These are phyloP conservation scores for Candida sithepensis DNA, from an alignment of 805 yeast species.

Conservation along the genomic window DNA sequence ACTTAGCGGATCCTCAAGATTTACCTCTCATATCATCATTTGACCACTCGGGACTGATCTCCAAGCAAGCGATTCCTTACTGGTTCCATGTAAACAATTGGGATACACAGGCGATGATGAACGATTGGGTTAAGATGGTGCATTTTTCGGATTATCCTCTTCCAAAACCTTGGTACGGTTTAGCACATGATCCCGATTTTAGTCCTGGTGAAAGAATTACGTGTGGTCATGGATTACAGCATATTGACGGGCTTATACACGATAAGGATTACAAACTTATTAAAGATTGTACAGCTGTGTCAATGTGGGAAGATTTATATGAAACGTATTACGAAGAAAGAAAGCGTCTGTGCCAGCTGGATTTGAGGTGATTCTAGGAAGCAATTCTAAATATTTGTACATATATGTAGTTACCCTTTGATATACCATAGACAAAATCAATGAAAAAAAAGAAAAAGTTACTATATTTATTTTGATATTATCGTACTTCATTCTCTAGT, in stretches of 20 bases:
- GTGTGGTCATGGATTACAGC: conserved; percentile 9
- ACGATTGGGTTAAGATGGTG: conserved; percentile 37
- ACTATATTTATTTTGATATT: too few relatives aligned
- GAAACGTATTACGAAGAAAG: conserved; percentile 17
- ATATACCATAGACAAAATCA: too few relatives aligned
- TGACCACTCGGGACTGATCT: conserved; percentile 4
- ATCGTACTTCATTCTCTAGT: too few relatives aligned
- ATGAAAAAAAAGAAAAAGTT: not conserved
- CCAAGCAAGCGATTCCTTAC: conserved; percentile 18
- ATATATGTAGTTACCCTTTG: not conserved
- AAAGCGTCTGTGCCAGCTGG: conserved; percentile 10
- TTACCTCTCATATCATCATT: conserved; percentile 25
- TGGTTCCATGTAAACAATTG: conserved; percentile 27
- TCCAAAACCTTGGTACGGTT: conserved; percentile 59
- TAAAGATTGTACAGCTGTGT: conserved; percentile 1
- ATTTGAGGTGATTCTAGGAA: not conserved
- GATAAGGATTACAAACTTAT: conserved; percentile 32
- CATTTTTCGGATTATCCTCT: conserved; percentile 68
- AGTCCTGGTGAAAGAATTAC: conserved; percentile 8
- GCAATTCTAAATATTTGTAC: not conserved
- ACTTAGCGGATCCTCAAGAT: conserved; percentile 42
- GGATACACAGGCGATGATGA: conserved; percentile 27
- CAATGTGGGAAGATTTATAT: conserved; percentile 32
- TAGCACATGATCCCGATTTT: conserved; percentile 10
- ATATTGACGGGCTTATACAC: conserved; percentile 11